A percentile compares a stretch with the other conserved stretches of the same genome.
phyloP scores from a whole-genome alignment of 31 red algal genomes.

The Odonthalia washingtoniensis region DNA sequence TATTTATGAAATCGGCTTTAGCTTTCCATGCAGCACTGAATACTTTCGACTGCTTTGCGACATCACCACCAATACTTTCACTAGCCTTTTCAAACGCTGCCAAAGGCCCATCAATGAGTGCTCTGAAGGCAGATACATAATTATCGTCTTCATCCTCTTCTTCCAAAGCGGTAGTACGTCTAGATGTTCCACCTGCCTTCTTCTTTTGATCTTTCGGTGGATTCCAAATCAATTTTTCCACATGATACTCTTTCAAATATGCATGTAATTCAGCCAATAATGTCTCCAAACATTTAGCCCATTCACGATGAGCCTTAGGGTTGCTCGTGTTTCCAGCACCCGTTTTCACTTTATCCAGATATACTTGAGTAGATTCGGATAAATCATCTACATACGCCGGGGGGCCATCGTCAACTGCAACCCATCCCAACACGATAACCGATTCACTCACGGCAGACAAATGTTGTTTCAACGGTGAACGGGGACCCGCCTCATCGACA shows the following conservation, averaged over 20 bases:
- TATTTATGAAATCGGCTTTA: constrained; percentile 65
- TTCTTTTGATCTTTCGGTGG: constrained; percentile 27
- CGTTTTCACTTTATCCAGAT: constrained; percentile 78
- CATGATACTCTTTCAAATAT: constrained; percentile 91
- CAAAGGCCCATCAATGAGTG: constrained; percentile 68
- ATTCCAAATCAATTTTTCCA: constrained; percentile 80
- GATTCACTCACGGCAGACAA: constrained; percentile 73
- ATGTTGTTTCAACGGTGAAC: constrained; percentile 63
- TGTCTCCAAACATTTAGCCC: constrained; percentile 57
- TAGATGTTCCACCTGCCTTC: too few relatives aligned
- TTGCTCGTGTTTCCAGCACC: constrained; percentile 69
- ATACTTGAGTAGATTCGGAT: constrained; percentile 80
- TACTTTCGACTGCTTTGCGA: constrained; percentile 39
- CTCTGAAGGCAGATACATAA: constrained; percentile 69
- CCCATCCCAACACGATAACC: constrained; percentile 85
- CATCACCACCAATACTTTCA: constrained; percentile 56
- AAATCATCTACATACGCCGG: constrained; percentile 75
- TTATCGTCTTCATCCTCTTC: constrained; percentile 40
- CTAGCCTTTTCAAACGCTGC: constrained; percentile 66
- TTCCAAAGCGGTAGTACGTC: background rate
- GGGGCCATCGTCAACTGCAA: constrained; percentile 86
- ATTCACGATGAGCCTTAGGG: constrained; percentile 65
- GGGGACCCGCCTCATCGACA: constrained; percentile 49
- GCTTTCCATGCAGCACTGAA: constrained; percentile 67
- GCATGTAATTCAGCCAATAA: constrained; percentile 70